These are phyloP conservation scores for Capsella bursapastoris DNA, from an alignment of 345 rosid species.

Conservation along the genomic window DNA sequence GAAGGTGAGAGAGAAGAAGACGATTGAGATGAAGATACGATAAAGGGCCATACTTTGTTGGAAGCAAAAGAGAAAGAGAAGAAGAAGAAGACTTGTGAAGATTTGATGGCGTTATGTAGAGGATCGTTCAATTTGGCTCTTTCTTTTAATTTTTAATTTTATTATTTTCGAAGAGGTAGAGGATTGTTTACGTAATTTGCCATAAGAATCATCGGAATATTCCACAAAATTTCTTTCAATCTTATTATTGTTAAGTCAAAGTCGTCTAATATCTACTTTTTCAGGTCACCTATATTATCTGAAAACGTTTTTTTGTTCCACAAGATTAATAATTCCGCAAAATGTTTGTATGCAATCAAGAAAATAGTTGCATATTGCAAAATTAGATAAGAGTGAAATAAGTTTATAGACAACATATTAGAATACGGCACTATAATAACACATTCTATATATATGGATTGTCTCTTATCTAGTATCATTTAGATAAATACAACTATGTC, in stretches of 20 bases:
- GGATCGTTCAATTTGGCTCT: background rate
- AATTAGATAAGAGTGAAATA: no score
- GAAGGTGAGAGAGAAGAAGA: constrained; percentile 41
- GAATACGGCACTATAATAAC: background rate
- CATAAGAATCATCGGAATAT: constrained; percentile 2
- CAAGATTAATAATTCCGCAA: no score
- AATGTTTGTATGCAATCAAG: background rate
- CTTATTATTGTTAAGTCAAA: background rate
- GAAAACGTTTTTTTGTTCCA: background rate
- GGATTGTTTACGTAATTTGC: constrained; percentile 14
- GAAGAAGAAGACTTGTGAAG: background rate
- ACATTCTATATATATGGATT: background rate
- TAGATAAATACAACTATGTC: background rate
- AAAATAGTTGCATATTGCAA: no score
- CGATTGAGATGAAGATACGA: constrained; percentile 35
- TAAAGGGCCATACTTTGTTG: constrained; percentile 36
- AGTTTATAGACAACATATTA: no score
- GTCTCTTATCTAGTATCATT: constrained; percentile 7
- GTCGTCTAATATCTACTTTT: background rate
- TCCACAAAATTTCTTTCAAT: constrained; percentile 3
- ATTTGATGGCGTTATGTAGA: constrained; percentile 1
- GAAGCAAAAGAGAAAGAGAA: background rate
- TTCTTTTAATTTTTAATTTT: background rate
- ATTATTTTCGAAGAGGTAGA: background rate
- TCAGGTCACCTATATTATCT: background rate